Base-by-base conservation (phyloP, 331 rosid genomes). In the Rhamnella rubrinervis region DNA sequence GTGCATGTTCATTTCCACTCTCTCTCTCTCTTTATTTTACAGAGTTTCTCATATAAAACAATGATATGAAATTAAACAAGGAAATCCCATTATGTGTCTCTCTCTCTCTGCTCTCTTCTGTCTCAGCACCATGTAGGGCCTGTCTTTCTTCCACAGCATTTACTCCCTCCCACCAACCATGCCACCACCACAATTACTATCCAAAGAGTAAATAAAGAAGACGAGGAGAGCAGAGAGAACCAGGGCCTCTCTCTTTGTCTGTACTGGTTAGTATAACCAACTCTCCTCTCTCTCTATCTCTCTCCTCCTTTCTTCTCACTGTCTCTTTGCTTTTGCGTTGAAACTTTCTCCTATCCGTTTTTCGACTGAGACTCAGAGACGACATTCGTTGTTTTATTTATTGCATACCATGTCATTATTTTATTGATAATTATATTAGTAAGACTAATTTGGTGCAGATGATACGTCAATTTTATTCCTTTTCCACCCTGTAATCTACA, bases 161-260 rank as follows among this genome's bases (percentile, higher is more conserved):
- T 86, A 93, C 85, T 90, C 92, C 81, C 73, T 67, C 84, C 72
- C 85, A 90, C 82, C 97, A 80, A 88, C 88, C 81, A 68, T 37
- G 69, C 57, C 50, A 63, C 71, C 84, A 77, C 83, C 71, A 65
- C 83, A 77, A 70, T 64, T n/a, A 17, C 66, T 8, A 7, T 14
- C 49, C 49, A 8, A 41, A 44, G 15, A 44, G 13, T 44, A 44
- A 44, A 49, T 44, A 44, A 44, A 49, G 41, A 44, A 51, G 62
- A 12, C 39, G 60, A 21, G 40, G 75, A 53, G 19, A 50, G 68
- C n/a, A 31, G 35, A 31, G 35, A 31, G 35, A 31, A 31, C 35
- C 35, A 31, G 5, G 4, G 35, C 35, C 38, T 70, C 55, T 59
- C 44, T 64, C 12, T 63, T 69, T 67, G 73, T 68, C 81, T 73